Conservation (phyloP, 805 yeast species). For the Spathaspora hagerdaliae region DNA sequence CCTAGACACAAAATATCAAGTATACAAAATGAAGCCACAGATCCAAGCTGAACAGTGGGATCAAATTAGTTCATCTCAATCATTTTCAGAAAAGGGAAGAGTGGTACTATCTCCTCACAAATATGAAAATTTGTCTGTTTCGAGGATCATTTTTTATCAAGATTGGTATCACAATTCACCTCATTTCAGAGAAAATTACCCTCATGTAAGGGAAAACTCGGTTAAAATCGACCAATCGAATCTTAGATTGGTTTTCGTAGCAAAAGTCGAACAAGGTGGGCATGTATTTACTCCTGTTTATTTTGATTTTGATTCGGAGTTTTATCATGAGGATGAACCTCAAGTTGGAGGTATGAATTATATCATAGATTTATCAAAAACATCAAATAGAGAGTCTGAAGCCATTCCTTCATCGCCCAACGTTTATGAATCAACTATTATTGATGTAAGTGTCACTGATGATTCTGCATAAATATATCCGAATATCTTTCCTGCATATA, state of each 20-base stretch:
- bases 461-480: not conserved
- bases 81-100: slow-evolving; percentile 9
- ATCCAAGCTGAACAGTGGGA: not conserved
- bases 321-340: slow-evolving; percentile 4
- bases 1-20: slow-evolving; percentile 24
- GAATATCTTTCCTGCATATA: not conserved
- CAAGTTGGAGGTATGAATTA: not conserved
- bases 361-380: slow-evolving; percentile 7
- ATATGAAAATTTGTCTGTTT: slow-evolving; percentile 2
- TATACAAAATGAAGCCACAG: slow-evolving; percentile 1
- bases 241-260: slow-evolving; percentile 14
- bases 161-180: slow-evolving; percentile 30
- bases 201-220: not conserved
- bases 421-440: slow-evolving; percentile 2
- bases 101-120: slow-evolving; percentile 12
- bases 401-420: slow-evolving; percentile 3
- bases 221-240: slow-evolving; percentile 5
- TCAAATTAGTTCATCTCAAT: slow-evolving; percentile 2
- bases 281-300: slow-evolving; percentile 15
- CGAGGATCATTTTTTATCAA: slow-evolving; percentile 25
- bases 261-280: slow-evolving; percentile 9
- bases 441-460: not conserved
- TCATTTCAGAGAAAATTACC: slow-evolving; percentile 9
- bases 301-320: slow-evolving; percentile 19
- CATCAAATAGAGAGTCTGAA: not conserved